Conservation (phyloP, 441 rosid species). For the Metrosideros polymorpha region DNA sequence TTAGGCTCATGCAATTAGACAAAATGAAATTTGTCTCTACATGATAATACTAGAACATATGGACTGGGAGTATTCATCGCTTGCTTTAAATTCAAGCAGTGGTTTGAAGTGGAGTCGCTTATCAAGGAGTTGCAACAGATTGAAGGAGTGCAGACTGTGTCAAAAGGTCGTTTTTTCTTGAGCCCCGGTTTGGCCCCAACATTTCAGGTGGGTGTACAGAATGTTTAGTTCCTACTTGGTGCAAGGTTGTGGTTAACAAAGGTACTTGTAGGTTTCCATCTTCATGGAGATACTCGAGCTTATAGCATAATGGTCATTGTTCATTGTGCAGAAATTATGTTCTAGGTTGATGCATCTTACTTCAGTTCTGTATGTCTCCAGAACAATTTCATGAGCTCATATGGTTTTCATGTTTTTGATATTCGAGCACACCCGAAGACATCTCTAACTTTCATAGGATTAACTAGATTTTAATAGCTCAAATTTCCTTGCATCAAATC, state of each 20-base stretch:
- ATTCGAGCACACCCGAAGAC: background rate
- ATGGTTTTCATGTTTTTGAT: background rate
- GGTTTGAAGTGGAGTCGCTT: conserved; percentile 88
- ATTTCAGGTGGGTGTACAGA: conserved; percentile 54
- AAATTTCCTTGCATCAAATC: background rate
- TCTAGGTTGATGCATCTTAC: background rate
- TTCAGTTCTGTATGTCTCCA: too few relatives aligned
- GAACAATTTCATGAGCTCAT: background rate
- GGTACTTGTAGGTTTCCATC: background rate
- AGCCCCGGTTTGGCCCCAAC: conserved; percentile 95
- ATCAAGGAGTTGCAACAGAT: conserved; percentile 65
- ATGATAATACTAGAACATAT: background rate
- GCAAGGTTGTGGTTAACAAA: background rate
- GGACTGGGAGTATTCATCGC: background rate
- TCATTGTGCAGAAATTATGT: background rate
- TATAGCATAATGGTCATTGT: background rate
- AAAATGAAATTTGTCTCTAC: background rate
- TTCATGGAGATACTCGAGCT: background rate
- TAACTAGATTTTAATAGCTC: background rate
- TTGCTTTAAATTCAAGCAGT: conserved; percentile 33
- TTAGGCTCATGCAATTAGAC: background rate
- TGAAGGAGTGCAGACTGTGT: conserved; percentile 68
- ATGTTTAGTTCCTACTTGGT: background rate
- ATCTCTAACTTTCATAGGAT: background rate
- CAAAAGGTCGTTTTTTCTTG: conserved; percentile 76